These are phyloP conservation scores for Coniophora puteana DNA, from an alignment of 1,284 basidiomycete species.

Conservation along the genomic window DNA sequence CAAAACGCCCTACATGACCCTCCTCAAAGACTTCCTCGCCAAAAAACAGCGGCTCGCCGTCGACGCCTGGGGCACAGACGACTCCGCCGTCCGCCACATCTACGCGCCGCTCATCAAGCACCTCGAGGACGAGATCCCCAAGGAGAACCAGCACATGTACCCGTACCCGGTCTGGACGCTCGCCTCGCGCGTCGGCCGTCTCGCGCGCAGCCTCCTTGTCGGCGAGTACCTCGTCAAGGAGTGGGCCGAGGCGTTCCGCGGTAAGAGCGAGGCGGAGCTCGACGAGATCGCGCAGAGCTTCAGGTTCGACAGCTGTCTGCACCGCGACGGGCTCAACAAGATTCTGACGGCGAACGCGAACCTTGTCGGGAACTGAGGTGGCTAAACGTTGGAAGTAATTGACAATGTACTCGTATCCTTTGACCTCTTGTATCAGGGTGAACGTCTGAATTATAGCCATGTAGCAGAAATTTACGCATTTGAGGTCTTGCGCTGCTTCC, in stretches of 20 bases:
- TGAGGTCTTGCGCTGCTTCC: no score
- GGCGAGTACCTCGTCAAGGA: constrained; percentile 60
- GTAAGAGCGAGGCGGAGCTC: constrained; percentile 51
- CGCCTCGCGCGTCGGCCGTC: constrained; percentile 38
- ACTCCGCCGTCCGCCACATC: constrained; percentile 39
- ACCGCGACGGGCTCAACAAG: constrained; percentile 45
- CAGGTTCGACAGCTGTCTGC: constrained; percentile 53
- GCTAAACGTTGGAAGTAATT: no score
- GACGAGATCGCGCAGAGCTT: constrained; percentile 62
- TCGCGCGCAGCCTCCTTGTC: constrained; percentile 58
- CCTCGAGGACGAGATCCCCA: constrained; percentile 43
- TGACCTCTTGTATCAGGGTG: no score
- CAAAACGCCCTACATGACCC: constrained; percentile 66
- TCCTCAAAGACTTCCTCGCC: constrained; percentile 57
- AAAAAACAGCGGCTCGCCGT: constrained; percentile 61
- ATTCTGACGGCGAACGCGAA: constrained; percentile 37
- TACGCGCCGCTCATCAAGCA: constrained; percentile 58
- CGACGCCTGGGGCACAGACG: constrained; percentile 65
- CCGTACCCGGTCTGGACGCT: constrained; percentile 50
- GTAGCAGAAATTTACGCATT: no score
- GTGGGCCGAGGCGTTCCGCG: constrained; percentile 62
- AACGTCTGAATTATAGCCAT: no score
- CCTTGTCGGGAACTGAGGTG: neutral
- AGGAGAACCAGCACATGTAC: constrained; percentile 42
- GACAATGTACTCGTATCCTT: no score